Percentiles rank a stretch among this genome's conserved stretches.
Conservation (phyloP, 148 eudicot species). For the Amaranthus cruentus region DNA sequence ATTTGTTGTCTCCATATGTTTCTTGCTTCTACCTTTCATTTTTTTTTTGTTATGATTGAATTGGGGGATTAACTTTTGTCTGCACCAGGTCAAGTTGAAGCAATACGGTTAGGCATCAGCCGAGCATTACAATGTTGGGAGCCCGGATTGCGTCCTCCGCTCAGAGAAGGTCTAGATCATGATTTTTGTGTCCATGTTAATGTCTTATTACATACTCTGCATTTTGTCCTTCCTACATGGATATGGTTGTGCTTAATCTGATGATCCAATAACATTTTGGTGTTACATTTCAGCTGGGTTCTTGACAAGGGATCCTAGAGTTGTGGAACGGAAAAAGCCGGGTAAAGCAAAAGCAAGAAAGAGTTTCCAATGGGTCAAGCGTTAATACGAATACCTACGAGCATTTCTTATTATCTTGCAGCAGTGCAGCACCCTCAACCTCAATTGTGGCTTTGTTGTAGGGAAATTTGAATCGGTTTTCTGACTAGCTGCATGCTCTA, state of each 20-base stretch:
- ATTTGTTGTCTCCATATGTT: too few relatives aligned
- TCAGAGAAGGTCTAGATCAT: slow-evolving; percentile 51
- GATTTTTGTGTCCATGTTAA: background rate
- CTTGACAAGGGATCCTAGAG: slow-evolving; percentile 82
- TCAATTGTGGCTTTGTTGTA: slow-evolving; percentile 1
- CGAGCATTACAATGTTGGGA: slow-evolving; percentile 94
- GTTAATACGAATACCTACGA: slow-evolving; percentile 29
- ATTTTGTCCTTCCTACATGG: background rate
- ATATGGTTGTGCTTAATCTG: background rate
- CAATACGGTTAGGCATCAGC: slow-evolving; percentile 82
- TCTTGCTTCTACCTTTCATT: too few relatives aligned
- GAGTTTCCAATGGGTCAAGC: slow-evolving; percentile 99
- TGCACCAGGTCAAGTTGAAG: slow-evolving; percentile 90
- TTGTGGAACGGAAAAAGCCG: slow-evolving; percentile 95
- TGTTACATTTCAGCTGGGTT: slow-evolving; percentile 66
- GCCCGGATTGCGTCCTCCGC: slow-evolving; percentile 85
- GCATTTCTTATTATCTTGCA: background rate
- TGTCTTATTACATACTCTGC: background rate
- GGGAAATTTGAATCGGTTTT: background rate
- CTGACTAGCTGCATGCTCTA: too few relatives aligned
- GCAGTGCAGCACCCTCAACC: slow-evolving; percentile 6
- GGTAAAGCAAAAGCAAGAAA: slow-evolving; percentile 97
- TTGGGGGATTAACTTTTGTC: background rate
- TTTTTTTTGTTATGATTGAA: too few relatives aligned
- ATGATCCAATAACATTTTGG: slow-evolving; percentile 1